Conservation (phyloP, 805 yeast genomes). For the Diddensiella santjacobensis region DNA sequence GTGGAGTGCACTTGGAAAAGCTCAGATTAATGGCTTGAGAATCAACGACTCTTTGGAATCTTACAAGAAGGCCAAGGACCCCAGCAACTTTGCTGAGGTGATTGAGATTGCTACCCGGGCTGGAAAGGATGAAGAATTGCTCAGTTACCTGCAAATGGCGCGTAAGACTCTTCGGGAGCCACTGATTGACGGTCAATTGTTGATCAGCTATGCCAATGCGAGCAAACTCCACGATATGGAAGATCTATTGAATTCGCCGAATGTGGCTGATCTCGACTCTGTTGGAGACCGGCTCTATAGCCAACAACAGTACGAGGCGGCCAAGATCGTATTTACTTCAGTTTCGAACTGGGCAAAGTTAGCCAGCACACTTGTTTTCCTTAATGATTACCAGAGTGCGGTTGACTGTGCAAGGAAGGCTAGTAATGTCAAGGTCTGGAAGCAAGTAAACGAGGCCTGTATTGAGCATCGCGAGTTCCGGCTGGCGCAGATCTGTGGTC, state of each 20-base stretch:
- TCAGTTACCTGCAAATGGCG: slow-evolving; percentile 85
- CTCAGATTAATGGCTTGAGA: slow-evolving; percentile 91
- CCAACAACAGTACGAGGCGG: slow-evolving; percentile 82
- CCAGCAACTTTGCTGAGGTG: slow-evolving; percentile 83
- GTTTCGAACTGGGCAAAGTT: slow-evolving; percentile 93
- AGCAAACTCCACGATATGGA: slow-evolving; percentile 77
- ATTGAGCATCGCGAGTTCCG: slow-evolving; percentile 92
- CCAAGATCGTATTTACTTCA: slow-evolving; percentile 78
- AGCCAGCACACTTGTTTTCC: slow-evolving; percentile 92
- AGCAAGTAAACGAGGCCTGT: slow-evolving; percentile 95
- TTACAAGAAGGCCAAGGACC: slow-evolving; percentile 87
- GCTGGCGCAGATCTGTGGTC: slow-evolving; percentile 97
- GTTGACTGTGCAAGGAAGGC: slow-evolving; percentile 99
- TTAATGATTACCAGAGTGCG: slow-evolving; percentile 91
- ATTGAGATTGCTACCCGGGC: slow-evolving; percentile 95
- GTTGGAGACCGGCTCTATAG: slow-evolving; percentile 91
- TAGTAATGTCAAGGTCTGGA: slow-evolving; percentile 90
- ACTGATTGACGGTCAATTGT: slow-evolving; percentile 84
- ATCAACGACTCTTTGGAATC: slow-evolving; percentile 89
- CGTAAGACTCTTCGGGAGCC: slow-evolving; percentile 90
- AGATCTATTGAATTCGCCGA: slow-evolving; percentile 75
- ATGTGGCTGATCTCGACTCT: slow-evolving; percentile 86
- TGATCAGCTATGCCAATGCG: slow-evolving; percentile 79
- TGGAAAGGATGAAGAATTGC: slow-evolving; percentile 90
- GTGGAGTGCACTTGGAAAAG: slow-evolving; percentile 94